These are phyloP conservation scores for Ogataea hybrid DNA, from an alignment of 1,139 yeast genomes.

Conservation along the genomic window DNA sequence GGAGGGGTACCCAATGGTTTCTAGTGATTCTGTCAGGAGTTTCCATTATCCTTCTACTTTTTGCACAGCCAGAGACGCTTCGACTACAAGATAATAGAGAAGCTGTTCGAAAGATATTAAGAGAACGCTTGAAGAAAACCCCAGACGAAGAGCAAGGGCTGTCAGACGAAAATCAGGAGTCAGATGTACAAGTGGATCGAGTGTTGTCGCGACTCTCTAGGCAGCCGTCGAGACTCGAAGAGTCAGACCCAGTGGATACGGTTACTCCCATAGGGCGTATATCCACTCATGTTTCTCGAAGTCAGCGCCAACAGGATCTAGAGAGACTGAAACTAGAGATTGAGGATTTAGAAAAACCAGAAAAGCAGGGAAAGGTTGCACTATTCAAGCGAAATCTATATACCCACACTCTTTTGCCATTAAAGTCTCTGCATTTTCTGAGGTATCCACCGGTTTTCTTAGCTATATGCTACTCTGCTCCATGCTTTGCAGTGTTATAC, in stretches of 20 bases:
- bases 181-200: conserved; percentile 17
- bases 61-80: conserved; percentile 75
- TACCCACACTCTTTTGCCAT: conserved; percentile 44
- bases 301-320: conserved; percentile 29
- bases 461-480: conserved; percentile 62
- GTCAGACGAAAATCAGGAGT: conserved; percentile 11
- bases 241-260: conserved; percentile 29
- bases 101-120: conserved; percentile 43
- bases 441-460: conserved; percentile 72
- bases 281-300: conserved; percentile 28
- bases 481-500: conserved; percentile 67
- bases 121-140: conserved; percentile 32
- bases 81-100: conserved; percentile 52
- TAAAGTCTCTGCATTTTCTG: conserved; percentile 50
- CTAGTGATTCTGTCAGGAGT: conserved; percentile 65
- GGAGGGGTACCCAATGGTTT: conserved; percentile 92
- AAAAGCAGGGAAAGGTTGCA: conserved; percentile 14
- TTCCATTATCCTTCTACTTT: conserved; percentile 47
- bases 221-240: conserved; percentile 22
- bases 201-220: conserved; percentile 26
- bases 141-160: conserved; percentile 2
- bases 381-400: conserved; percentile 33
- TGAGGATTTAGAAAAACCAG: conserved; percentile 24
- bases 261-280: conserved; percentile 35
- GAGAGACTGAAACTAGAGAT: conserved; percentile 31